Base-by-base conservation (phyloP, 257 asterid genomes). In the Parsonsia alboflavescens region DNA sequence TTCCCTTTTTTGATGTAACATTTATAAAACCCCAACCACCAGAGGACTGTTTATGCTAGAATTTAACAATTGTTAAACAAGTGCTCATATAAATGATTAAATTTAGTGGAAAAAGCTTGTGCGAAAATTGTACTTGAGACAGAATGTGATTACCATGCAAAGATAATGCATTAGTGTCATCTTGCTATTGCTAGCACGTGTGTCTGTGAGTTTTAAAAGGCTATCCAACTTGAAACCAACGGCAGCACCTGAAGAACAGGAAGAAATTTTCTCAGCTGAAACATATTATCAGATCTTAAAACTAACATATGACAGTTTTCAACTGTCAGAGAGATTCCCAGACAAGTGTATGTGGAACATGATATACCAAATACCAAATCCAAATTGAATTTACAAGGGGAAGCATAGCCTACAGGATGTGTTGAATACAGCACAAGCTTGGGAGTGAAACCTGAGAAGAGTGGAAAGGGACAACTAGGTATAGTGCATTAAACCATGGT, bases 131-230 rank as follows among this genome's bases (percentile, higher is more conserved):
- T 11, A 4, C 63, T 53, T 28, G 26, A 46, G 26, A 28, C 24
- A 17, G 4, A 21, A 41, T 56, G 3, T 53, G 42, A 41, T 61
- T 87, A 96, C 99, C 99, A 93, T 89, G 82, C 99, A 96, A 81
- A 96, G 99, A 85, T 93, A 96, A 84, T 96, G 98, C 99, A 96
- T 91, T 65, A 96, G 98, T 16, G 99, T 96, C 96, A 93, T 96
- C 88, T 87, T 93, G 81, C 75, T 93, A 85, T 91, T 96, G 73
- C 94, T 80, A 54, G 98, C 94, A 80, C 98, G 99, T 68, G 98
- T 96, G 84, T 96, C 99, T 22, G 92, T 71, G 70, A 96, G 98
- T 83, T 96, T 96, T 82, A 91, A 84, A 84, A 96, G 99, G 81
- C 99, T 96, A 84, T 96, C 99, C 88, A 96, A 83, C 85, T 96